Conservation (phyloP, 345 rosid species). For the Ceriops tagal region DNA sequence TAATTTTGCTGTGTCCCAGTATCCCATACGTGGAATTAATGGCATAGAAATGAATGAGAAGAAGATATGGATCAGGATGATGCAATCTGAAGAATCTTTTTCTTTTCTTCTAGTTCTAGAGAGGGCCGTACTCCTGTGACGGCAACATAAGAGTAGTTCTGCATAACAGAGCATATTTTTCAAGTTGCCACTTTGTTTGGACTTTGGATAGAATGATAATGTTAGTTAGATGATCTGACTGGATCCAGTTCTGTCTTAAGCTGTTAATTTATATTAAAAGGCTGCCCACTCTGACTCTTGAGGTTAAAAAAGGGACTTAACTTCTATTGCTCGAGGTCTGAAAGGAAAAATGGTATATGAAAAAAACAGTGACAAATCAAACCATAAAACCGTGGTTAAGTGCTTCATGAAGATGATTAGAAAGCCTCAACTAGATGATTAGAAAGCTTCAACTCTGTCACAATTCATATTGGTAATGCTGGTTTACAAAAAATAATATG, state of each 20-base stretch:
- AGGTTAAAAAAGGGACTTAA: background rate
- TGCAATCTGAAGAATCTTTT: conserved; percentile 31
- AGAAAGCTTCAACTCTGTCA: conserved; percentile 2
- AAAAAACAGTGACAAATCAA: background rate
- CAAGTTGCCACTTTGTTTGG: background rate
- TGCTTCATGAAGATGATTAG: conserved; percentile 6
- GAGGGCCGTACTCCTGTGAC: conserved; percentile 14
- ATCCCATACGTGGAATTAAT: conserved; percentile 35
- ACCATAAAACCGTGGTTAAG: background rate
- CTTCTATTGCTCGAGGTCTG: background rate
- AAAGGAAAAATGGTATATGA: background rate
- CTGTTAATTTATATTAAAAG: conserved; percentile 13
- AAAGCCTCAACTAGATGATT: conserved; percentile 7
- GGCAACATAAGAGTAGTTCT: conserved; percentile 12
- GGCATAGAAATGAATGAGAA: conserved; percentile 24
- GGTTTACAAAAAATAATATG: conserved; percentile 11
- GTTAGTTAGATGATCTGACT: conserved; percentile 9
- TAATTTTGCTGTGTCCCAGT: conserved; percentile 27
- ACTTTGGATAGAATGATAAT: too few species aligned
- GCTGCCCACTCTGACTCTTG: background rate
- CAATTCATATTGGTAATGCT: background rate
- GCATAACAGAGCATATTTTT: conserved; percentile 9
- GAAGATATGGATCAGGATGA: conserved; percentile 26
- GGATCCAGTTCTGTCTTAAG: conserved; percentile 21
- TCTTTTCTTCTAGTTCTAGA: conserved; percentile 23